Evolutionary conservation across 2,329 filamentous ascomycete species (phyloP), one percentile per base, ranked within the genome.

Genomic region (Leptographium flavum): DNA sequence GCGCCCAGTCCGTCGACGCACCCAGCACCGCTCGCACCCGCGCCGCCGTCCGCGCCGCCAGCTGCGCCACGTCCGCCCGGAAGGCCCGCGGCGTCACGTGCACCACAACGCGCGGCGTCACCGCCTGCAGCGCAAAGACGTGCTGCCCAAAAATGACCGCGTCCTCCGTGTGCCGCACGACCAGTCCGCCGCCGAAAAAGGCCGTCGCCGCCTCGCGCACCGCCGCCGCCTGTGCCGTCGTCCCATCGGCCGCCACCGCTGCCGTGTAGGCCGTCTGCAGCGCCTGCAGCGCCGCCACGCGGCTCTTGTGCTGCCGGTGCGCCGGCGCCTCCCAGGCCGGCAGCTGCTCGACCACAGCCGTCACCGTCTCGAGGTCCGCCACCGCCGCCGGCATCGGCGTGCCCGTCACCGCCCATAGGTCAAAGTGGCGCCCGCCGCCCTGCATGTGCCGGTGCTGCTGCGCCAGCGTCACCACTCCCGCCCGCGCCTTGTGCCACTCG

Each of bases 31-130:
- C 39, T 7, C 47, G 45, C 5, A 50, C 21, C 23, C 37, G 37
- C 30, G 7, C 42, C 1, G 33, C 47, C 9, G 50, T 65, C 10
- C 42, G 25, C 39, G 61, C 54, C 15, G 63, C 57, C 6, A 55
- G 66, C 28, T 39, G 15, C 43, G 57, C 51, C 11, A 66, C 57
- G 32, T 51, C 55, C 0, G 56, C 54, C n/a, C 63, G 53, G 37
- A 64, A 63, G n/a, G 56, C 50, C 2, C 57, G 54, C 3, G 52
- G 49, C 38, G 52, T 54, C 7, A 8, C 22, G 44, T 54, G 47
- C 15, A 50, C 50, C 15, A 54, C 46, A 13, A 50, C 42, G 13
- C 31, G 11, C 14, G 50, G 28, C 32, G 37, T 15, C 9, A 51
- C 48, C 22, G 51, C 46, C 47, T 53, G 51, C 28, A 53, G 44